Evolutionary conservation across 345 rosid genomes (phyloP).

Genomic region (Populus alba): DNA sequence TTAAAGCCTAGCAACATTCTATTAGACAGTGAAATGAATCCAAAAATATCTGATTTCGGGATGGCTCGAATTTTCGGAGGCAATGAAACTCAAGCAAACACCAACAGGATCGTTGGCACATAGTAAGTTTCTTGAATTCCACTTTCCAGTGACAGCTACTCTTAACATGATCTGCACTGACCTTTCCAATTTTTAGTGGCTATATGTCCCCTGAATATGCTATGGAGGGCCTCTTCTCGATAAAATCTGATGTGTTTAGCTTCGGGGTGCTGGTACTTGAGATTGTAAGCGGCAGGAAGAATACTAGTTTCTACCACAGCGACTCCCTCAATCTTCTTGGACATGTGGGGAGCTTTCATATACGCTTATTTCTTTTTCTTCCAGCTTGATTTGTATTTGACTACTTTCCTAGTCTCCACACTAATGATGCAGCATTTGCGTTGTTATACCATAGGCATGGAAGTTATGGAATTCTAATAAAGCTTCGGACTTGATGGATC

Average conservation of each 20-base stretch:
- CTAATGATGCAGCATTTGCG: background rate
- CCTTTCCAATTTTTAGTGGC: background rate
- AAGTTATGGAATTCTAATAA: background rate
- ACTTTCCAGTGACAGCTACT: background rate
- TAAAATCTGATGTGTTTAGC: background rate
- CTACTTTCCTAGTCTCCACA: background rate
- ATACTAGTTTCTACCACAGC: background rate
- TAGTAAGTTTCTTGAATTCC: background rate
- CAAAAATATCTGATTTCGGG: background rate
- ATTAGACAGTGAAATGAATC: background rate
- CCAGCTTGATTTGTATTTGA: background rate
- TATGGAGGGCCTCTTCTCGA: background rate
- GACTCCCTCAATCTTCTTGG: background rate
- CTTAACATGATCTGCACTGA: background rate
- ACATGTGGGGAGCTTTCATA: background rate
- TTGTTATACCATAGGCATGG: background rate
- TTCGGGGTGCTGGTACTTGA: background rate
- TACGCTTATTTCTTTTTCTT: background rate
- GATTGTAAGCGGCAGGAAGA: background rate
- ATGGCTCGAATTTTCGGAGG: constrained; percentile 2
- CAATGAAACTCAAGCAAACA: background rate
- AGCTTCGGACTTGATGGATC: background rate
- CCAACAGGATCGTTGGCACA: background rate
- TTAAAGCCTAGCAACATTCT: background rate
- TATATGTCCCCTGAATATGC: background rate